A percentile compares a stretch with the other conserved stretches of the same genome.
Evolutionary conservation across 352 stramenopile genomes (phyloP).

Genomic region (Globisporangium orthogonon): DNA sequence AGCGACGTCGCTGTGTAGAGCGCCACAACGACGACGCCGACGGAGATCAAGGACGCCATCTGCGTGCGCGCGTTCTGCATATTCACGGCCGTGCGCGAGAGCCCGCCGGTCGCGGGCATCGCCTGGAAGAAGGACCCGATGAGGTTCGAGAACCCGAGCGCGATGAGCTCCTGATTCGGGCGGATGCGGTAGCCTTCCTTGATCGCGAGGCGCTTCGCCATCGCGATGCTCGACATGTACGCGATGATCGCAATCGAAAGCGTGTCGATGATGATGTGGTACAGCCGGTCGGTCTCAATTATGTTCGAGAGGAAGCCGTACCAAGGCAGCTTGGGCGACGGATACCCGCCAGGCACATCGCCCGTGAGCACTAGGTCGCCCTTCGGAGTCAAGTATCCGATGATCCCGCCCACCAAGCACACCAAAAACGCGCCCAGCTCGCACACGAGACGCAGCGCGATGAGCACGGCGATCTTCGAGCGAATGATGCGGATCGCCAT

Average conservation of each 20-base stretch:
- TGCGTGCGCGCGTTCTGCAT: constrained; percentile 83
- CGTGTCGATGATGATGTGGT: constrained; percentile 57
- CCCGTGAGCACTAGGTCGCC: constrained; percentile 59
- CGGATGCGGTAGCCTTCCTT: constrained; percentile 71
- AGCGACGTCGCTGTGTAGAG: constrained; percentile 78
- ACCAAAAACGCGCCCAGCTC: constrained; percentile 70
- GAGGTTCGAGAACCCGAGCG: constrained; percentile 84
- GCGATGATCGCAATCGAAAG: constrained; percentile 79
- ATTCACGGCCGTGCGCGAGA: constrained; percentile 88
- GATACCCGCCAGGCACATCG: constrained; percentile 63
- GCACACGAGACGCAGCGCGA: constrained; percentile 36
- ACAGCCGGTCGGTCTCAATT: constrained; percentile 42
- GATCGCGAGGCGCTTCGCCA: constrained; percentile 80
- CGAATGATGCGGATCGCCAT: constrained; percentile 33
- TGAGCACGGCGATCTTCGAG: constrained; percentile 39
- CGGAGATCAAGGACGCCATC: constrained; percentile 78
- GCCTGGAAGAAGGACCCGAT: constrained; percentile 74
- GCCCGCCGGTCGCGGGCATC: constrained; percentile 86
- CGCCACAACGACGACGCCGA: constrained; percentile 74
- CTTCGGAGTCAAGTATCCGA: constrained; percentile 34
- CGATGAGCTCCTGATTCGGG: constrained; percentile 81
- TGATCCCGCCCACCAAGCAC: constrained; percentile 55
- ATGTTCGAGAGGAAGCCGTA: constrained; percentile 37
- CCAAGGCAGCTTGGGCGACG: constrained; percentile 40
- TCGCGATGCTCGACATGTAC: constrained; percentile 89